phyloP scores from a whole-genome alignment of 106 monocot genomes.

The Chionographis japonica region DNA sequence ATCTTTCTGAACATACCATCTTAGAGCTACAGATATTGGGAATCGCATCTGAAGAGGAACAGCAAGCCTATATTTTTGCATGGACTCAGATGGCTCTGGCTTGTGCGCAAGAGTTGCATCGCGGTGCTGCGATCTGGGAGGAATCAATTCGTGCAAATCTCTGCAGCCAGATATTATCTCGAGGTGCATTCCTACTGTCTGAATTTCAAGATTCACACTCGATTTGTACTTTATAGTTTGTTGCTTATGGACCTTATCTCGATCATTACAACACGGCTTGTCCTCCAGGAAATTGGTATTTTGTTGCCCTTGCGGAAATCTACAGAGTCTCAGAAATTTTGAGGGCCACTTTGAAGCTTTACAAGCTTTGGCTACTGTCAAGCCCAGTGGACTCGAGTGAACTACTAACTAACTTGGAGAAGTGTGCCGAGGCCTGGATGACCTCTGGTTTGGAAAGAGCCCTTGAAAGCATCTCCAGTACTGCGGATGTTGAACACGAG shows the following conservation, averaged over 20 bases:
- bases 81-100: constrained; percentile 53
- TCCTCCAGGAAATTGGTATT: constrained; percentile 45
- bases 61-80: constrained; percentile 38
- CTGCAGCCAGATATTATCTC: constrained; percentile 25
- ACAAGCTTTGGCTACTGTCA: constrained; percentile 56
- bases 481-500: constrained; percentile 15
- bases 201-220: background rate
- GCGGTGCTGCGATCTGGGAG: constrained; percentile 51
- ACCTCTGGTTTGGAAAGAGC: constrained; percentile 37
- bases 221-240: background rate
- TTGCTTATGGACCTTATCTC: background rate
- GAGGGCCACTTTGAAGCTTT: constrained; percentile 31
- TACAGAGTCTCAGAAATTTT: constrained; percentile 51
- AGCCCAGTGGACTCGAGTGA: constrained; percentile 18
- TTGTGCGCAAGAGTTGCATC: constrained; percentile 58
- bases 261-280: background rate
- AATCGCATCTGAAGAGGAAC: constrained; percentile 38
- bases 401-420: constrained; percentile 19
- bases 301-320: constrained; percentile 77
- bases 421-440: constrained; percentile 42
- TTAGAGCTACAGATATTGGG: constrained; percentile 26
- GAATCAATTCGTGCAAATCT: constrained; percentile 34
- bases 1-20: constrained; percentile 43
- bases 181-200: constrained; percentile 28
- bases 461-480: constrained; percentile 24